These are phyloP conservation scores for Boechera stricta DNA, from an alignment of 345 rosid species.

Conservation along the genomic window DNA sequence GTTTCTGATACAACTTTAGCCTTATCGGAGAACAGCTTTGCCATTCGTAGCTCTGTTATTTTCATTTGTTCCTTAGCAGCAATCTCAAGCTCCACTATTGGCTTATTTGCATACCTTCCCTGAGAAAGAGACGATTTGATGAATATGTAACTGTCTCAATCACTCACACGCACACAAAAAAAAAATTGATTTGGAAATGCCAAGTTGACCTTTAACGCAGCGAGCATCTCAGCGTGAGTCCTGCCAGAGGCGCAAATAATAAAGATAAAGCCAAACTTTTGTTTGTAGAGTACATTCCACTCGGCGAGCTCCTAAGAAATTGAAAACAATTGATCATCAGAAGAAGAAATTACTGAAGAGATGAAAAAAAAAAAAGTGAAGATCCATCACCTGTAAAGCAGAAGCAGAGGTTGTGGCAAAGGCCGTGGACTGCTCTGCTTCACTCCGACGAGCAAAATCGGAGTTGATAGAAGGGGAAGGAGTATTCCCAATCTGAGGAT, in stretches of 20 bases:
- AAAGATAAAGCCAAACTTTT: conserved; percentile 80
- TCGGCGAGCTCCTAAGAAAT: conserved; percentile 63
- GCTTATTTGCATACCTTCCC: conserved; percentile 80
- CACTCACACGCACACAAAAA: neutral
- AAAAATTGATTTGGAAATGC: conserved; percentile 13
- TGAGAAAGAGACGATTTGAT: conserved; percentile 35
- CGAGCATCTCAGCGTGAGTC: conserved; percentile 71
- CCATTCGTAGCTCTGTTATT: conserved; percentile 79
- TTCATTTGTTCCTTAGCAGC: conserved; percentile 96
- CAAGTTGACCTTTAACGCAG: conserved; percentile 68
- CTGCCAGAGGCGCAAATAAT: conserved; percentile 83
- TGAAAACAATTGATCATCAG: conserved; percentile 12
- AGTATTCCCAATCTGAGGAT: conserved; percentile 83
- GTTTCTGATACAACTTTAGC: conserved; percentile 41
- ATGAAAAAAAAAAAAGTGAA: conserved; percentile 6
- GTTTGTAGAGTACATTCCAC: conserved; percentile 71
- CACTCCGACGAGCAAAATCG: conserved; percentile 69
- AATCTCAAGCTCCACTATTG: conserved; percentile 77
- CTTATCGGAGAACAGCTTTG: conserved; percentile 67
- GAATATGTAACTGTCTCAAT: neutral
- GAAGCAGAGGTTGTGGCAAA: conserved; percentile 75
- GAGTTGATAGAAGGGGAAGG: conserved; percentile 50
- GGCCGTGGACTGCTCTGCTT: conserved; percentile 87
- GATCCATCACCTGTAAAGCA: conserved; percentile 59
- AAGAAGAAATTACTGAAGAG: neutral